phyloP scores from a whole-genome alignment of 306 rosid genomes.

The Argentina anserina region DNA sequence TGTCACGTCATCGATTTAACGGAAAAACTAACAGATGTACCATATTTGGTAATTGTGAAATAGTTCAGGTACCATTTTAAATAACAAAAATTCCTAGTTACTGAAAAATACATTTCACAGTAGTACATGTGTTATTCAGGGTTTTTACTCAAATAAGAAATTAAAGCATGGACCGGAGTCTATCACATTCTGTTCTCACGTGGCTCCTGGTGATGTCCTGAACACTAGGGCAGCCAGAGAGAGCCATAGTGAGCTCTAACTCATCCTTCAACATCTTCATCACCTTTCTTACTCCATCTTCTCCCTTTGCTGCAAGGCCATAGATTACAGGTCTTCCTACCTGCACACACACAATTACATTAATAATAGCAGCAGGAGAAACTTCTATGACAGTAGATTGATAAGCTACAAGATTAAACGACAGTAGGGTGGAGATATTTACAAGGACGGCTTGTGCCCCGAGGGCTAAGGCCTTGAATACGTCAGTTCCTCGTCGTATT shows the following conservation, averaged over 20 bases:
- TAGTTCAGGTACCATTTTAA: too few relatives aligned
- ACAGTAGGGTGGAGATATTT: conserved; percentile 17
- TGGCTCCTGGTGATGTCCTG: conserved; percentile 46
- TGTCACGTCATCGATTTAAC: too few relatives aligned
- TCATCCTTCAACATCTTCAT: conserved; percentile 54
- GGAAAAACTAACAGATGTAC: too few relatives aligned
- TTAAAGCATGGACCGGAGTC: conserved; percentile 43
- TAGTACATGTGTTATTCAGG: too few relatives aligned
- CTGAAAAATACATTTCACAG: too few relatives aligned
- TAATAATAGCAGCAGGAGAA: not conserved
- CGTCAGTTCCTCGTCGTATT: conserved; percentile 56
- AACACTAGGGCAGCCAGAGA: conserved; percentile 46
- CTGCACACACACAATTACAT: conserved; percentile 25
- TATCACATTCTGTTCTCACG: conserved; percentile 38
- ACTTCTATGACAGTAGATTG: too few relatives aligned
- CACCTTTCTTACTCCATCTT: conserved; percentile 46
- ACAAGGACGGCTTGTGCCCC: conserved; percentile 71
- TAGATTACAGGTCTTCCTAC: conserved; percentile 49
- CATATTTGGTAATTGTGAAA: too few relatives aligned
- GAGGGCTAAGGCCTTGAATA: conserved; percentile 67
- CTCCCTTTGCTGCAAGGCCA: conserved; percentile 56
- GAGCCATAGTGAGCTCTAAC: conserved; percentile 52
- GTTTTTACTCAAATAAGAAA: too few relatives aligned
- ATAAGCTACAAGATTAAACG: not conserved
- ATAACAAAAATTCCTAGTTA: too few relatives aligned